These are phyloP conservation scores for Exsudoporus floridanus DNA, from an alignment of 1,284 basidiomycete species.

Conservation along the genomic window DNA sequence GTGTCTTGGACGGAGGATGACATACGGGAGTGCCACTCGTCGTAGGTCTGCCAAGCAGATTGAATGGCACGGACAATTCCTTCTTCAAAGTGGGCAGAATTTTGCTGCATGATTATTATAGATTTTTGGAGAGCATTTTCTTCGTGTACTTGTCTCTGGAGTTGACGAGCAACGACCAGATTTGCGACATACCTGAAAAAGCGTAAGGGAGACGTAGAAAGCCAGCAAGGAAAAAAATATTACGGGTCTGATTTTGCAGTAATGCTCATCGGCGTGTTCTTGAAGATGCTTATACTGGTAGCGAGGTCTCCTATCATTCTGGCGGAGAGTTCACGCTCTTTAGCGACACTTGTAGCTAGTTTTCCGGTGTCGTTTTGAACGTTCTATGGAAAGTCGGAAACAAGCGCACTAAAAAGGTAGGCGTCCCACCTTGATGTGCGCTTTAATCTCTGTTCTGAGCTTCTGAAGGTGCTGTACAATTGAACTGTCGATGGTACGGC, in stretches of 20 bases:
- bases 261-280: slow-evolving; percentile 93
- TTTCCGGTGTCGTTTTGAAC: slow-evolving; percentile 98
- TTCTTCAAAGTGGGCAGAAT: slow-evolving; percentile 96
- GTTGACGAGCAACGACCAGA: slow-evolving; percentile 80
- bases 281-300: slow-evolving; percentile 85
- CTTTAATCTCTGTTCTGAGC: slow-evolving; percentile 92
- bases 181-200: slow-evolving; percentile 64
- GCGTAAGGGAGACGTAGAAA: not conserved
- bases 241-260: slow-evolving; percentile 86
- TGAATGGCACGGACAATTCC: slow-evolving; percentile 95
- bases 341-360: slow-evolving; percentile 90
- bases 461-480: slow-evolving; percentile 99
- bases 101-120: slow-evolving; percentile 99
- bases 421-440: slow-evolving; percentile 81
- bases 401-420: not conserved
- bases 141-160: slow-evolving; percentile 93
- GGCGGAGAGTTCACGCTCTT: slow-evolving; percentile 89
- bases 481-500: slow-evolving; percentile 93
- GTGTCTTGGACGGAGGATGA: slow-evolving; percentile 77
- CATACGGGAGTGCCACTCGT: slow-evolving; percentile 95
- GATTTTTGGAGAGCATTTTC: slow-evolving; percentile 98
- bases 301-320: slow-evolving; percentile 88
- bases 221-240: not conserved
- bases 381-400: slow-evolving; percentile 53
- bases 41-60: slow-evolving; percentile 96